Base-by-base conservation (phyloP, 2,329 filamentous ascomycete genomes). In the Paecilomyces fulvus region DNA sequence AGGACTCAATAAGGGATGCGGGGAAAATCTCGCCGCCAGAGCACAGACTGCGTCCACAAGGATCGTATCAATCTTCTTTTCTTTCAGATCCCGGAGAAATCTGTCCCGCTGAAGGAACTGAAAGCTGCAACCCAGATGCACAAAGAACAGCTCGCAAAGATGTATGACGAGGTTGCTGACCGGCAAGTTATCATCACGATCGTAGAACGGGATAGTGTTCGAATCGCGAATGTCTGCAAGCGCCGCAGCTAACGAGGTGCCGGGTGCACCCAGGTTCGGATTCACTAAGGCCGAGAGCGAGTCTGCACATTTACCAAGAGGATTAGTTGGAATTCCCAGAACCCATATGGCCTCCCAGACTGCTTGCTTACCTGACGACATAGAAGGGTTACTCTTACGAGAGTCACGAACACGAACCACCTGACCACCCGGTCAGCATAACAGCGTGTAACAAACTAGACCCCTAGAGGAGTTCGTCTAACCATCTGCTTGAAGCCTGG, bases 401-500 rank as follows among this genome's bases (percentile, higher is more conserved):
- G 70, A 71, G 33, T 87, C 85, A 57, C 86, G 81, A 30, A 92
- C 83, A 55, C 73, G 72, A 23, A 75, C 73, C 55, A 75, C 68
- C 72, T 74, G 51, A 31, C 87, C 46, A n/a, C n/a, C 37, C 30
- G 46, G 31, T 20, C n/a, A 31, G n/a, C 3, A 4, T 5, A 54
- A 50, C 12, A 20, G 49, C 7, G 14, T 43, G 14, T 17, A 43
- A 17, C 37, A 43, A n/a, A 43, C 14, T 43, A 8, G n/a, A 43
- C 17, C 7, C 3, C 14, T 30, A 28, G 7, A 49, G 7, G n/a
- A 31, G n/a, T 30, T 17, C 31, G 49, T 51, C 63, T 20, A 25
- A 95, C 89, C 89, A 95, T 95, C 70, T 95, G 90, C 72, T 95
- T 95, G 75, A 91, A 95, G 21, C 90, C 90, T 1, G 90, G 90